These are phyloP conservation scores for Melanopsichium pennsylvanicum DNA, from an alignment of 1,284 basidiomycete genomes.

Conservation along the genomic window DNA sequence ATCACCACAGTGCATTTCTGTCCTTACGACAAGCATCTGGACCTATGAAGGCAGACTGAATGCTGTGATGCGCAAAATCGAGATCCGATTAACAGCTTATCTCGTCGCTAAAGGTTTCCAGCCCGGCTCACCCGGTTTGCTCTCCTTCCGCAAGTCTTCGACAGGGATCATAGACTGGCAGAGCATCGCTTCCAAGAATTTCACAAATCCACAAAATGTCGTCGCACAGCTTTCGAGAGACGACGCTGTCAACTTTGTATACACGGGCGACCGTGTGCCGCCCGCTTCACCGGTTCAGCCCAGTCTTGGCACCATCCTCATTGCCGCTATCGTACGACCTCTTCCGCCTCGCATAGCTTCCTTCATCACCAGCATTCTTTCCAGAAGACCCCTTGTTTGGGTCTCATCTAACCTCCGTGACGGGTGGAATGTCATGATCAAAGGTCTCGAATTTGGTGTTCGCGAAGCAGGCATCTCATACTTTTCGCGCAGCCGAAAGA, in stretches of 20 bases:
- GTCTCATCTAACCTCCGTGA: conserved; percentile 32
- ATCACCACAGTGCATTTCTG: conserved; percentile 46
- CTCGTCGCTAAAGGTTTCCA: conserved; percentile 34
- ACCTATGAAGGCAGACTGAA: conserved; percentile 61
- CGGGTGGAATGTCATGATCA: conserved; percentile 43
- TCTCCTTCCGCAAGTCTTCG: conserved; percentile 9
- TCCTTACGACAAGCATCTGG: conserved; percentile 65
- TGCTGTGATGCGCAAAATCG: conserved; percentile 58
- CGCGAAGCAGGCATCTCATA: conserved; percentile 29
- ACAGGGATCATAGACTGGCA: conserved; percentile 17
- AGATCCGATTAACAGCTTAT: conserved; percentile 38
- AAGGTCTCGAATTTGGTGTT: conserved; percentile 33
- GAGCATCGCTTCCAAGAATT: conserved; percentile 3
- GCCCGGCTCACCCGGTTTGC: conserved; percentile 35
- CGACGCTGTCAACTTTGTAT: conserved; percentile 9
- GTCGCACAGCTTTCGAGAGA: background rate
- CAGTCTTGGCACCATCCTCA: conserved; percentile 20
- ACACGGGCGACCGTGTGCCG: conserved; percentile 23
- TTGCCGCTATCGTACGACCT: conserved; percentile 20
- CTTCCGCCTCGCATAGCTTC: conserved; percentile 25
- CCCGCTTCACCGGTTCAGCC: conserved; percentile 8
- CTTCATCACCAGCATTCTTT: background rate
- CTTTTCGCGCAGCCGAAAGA: no score
- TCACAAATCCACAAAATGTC: background rate
- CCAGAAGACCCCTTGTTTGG: conserved; percentile 26